Evolutionary conservation across 78 protist genomes (phyloP), one percentile per base, ranked within the genome.

Genomic region (Dictyostelium brefeldianum): DNA sequence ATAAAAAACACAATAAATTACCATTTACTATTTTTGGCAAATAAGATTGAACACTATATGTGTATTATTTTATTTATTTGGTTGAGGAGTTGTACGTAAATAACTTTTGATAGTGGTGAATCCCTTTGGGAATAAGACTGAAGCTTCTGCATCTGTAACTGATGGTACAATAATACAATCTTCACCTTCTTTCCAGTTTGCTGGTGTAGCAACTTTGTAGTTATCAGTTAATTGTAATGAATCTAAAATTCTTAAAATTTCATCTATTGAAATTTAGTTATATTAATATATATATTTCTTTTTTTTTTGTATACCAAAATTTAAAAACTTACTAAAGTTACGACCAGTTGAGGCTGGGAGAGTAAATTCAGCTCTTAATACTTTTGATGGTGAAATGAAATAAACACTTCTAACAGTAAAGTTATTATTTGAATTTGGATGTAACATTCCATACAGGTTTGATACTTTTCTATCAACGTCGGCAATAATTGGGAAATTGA

Each of bases 401-500:
- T 54, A 94, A 59, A 96, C 98, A 20, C 83, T 10, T 29, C 98
- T 62, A 27, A 95, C 97, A 10, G 95, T 91, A 10, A 54, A 56
- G 10, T 27, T 57, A 22, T 31, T 77, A 70, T 74, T 83, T 31
- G 83, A 65, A 12, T 77, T 77, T 56, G 95, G 93, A 64, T 96
- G 96, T 41, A 96, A 67, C 97, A 96, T 96, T 50, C 97, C 98
- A 27, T 84, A 96, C 53, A 75, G 20, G n/a, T 81, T 62, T n/a
- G 96, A 96, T 18, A 96, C 90, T 25, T 85, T 91, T 22, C 95
- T 84, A 78, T 87, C 85, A 22, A 14, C 31, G 46, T 91, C 95
- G 31, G 98, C 95, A 12, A 97, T 25, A 89, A 97, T 97, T 69
- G 98, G 98, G 94, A 74, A 97, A 1, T 67, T 53, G 18, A 94